Conservation (phyloP, 1,284 basidiomycete species). For the Kwoniella shivajii region DNA sequence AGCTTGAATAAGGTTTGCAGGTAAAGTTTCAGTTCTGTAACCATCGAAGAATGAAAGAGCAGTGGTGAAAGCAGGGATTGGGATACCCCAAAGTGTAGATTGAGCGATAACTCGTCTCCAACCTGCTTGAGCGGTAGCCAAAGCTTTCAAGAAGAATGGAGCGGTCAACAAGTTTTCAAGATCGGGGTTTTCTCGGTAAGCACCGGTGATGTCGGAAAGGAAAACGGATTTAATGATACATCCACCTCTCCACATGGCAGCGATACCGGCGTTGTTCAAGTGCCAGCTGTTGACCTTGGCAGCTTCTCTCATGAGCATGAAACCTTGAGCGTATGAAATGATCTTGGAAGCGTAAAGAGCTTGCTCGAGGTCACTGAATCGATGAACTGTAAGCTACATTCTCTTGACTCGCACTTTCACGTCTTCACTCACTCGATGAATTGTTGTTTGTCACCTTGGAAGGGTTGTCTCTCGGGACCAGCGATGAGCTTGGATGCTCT, state of each 20-base stretch:
- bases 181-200: constrained; percentile 82
- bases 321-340: constrained; percentile 98
- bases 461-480: constrained; percentile 86
- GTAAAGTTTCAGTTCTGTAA: constrained; percentile 81
- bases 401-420: neutral
- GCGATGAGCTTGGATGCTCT: constrained; percentile 88
- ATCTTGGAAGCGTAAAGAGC: constrained; percentile 99
- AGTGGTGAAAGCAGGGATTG: constrained; percentile 93
- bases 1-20: constrained; percentile 92
- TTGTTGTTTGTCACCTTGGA: constrained; percentile 97
- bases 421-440: constrained; percentile 69
- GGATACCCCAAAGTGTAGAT: constrained; percentile 96
- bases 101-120: constrained; percentile 98
- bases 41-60: constrained; percentile 99
- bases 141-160: constrained; percentile 96
- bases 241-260: constrained; percentile 99
- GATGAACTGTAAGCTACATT: neutral
- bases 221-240: constrained; percentile 99
- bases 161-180: constrained; percentile 95
- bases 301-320: constrained; percentile 99
- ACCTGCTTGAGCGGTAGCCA: constrained; percentile 93
- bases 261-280: constrained; percentile 85
- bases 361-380: constrained; percentile 80
- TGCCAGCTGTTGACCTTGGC: constrained; percentile 80
- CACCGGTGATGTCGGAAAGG: constrained; percentile 87